phyloP scores from a whole-genome alignment of 805 yeast species.

The Schwanniomyces pseudopolymorphus region DNA sequence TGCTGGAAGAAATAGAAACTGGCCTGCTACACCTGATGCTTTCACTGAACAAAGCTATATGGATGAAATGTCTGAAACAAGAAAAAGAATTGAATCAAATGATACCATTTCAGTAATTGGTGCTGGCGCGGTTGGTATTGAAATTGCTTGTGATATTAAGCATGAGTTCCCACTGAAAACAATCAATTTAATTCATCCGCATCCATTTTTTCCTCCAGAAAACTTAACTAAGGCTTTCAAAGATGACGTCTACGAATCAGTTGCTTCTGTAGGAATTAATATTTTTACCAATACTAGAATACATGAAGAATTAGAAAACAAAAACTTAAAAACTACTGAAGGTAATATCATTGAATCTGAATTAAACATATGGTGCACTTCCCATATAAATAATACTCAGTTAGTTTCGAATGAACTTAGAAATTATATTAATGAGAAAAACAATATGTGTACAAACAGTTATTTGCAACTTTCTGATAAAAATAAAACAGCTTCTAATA shows the following conservation, averaged over 20 bases:
- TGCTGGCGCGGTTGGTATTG: slow-evolving; percentile 46
- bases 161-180: slow-evolving; percentile 27
- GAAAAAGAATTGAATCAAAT: slow-evolving; percentile 27
- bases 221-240: slow-evolving; percentile 32
- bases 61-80: slow-evolving; percentile 41
- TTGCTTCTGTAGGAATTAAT: slow-evolving; percentile 27
- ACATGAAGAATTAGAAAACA: slow-evolving; percentile 21
- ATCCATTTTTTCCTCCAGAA: slow-evolving; percentile 37
- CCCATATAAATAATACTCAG: slow-evolving; percentile 30
- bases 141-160: slow-evolving; percentile 43
- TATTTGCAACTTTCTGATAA: slow-evolving; percentile 31
- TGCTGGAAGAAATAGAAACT: slow-evolving; percentile 49
- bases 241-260: slow-evolving; percentile 22
- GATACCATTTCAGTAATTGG: slow-evolving; percentile 43
- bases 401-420: slow-evolving; percentile 20
- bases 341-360: slow-evolving; percentile 27
- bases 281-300: slow-evolving; percentile 31
- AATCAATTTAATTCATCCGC: slow-evolving; percentile 39
- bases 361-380: slow-evolving; percentile 38
- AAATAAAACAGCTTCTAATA: slow-evolving; percentile 16
- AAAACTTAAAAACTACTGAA: slow-evolving; percentile 26
- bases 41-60: slow-evolving; percentile 33
- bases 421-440: slow-evolving; percentile 21
- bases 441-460: slow-evolving; percentile 34
- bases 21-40: slow-evolving; percentile 56